Evolutionary conservation across 2,329 filamentous ascomycete species (phyloP), one percentile per base, ranked within the genome.

Genomic region (Fusarium sp.): DNA sequence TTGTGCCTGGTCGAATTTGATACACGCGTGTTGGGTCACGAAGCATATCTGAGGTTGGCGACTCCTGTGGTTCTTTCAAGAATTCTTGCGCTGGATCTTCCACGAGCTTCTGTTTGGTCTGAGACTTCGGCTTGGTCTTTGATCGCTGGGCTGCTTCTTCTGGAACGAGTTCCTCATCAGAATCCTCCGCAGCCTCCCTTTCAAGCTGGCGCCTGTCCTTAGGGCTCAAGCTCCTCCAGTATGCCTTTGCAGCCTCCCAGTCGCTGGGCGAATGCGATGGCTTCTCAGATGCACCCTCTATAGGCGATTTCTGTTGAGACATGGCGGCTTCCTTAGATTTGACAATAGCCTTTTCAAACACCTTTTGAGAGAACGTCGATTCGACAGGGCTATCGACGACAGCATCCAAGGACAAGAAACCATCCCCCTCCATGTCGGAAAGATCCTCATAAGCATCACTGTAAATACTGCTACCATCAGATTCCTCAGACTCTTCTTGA

Each of bases 401-500:
- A 12, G 91, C 91, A 76, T 94, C 85, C 9, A 94, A 82, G 6
- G 91, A 94, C 72, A 88, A 83, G 71, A 93, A 94, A 0, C 89
- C 91, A 45, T 86, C 86, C 3, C 85, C 85, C 38, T 91, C 89
- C 6, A 83, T 73, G 15, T 92, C 89, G 0, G 86, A 87, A 0
- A 91, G 80, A 62, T 93, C 90, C 77, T 94, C 92, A 53, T 90
- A 90, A 2, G 91, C 91, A 77, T 94, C 92, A 67, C 89, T 93
- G 74, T 92, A 94, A 23, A 92, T 84, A 62, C 86, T 89, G 48
- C 80, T 81, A 15, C 79, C 79, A 55, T 88, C 86, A 3, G 76
- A 75, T 7, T 77, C 80, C n/a, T 85, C 81, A 2, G 81, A 75
- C n/a, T 78, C 78, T 52, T 79, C 77, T 47, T 70, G 67, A 15